phyloP scores from a whole-genome alignment of 2,329 filamentous ascomycete genomes.

The Tolypocladium ophioglossoides region DNA sequence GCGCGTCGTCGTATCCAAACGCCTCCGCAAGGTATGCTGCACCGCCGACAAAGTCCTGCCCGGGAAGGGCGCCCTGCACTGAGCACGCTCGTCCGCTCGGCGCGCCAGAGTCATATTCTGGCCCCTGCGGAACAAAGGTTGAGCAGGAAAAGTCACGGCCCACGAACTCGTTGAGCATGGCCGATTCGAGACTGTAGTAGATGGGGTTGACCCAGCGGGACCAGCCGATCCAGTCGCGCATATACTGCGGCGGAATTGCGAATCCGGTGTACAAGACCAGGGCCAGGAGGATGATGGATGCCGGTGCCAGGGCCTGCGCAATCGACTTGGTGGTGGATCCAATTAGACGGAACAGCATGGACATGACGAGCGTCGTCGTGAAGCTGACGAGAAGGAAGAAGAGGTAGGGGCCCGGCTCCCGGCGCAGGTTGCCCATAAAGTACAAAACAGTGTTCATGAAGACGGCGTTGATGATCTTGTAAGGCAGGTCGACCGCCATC shows the following conservation, averaged over 20 bases:
- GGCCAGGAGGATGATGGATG: constrained; percentile 12
- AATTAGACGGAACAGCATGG: not conserved
- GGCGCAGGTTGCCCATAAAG: not conserved
- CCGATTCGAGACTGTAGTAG: constrained; percentile 53
- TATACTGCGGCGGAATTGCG: constrained; percentile 29
- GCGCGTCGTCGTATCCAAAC: not conserved
- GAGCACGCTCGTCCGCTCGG: not conserved
- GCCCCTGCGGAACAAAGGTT: not conserved
- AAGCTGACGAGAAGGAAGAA: not conserved
- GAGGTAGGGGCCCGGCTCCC: not conserved
- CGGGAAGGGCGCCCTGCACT: not conserved
- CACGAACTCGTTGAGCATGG: constrained; percentile 58
- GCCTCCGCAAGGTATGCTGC: not conserved
- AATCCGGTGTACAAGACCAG: constrained; percentile 38
- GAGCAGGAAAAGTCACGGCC: constrained; percentile 14
- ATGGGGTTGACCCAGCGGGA: constrained; percentile 58
- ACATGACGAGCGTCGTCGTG: not conserved
- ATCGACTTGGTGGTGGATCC: not conserved
- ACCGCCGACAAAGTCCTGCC: not conserved
- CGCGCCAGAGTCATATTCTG: not conserved
- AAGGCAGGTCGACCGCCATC: constrained; percentile 31
- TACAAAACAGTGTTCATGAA: not conserved
- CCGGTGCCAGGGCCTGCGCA: not conserved
- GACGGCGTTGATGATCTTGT: constrained; percentile 24
- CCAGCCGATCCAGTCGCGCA: constrained; percentile 58